Conservation (phyloP, 2,329 filamentous ascomycete species). For the Colletotrichum lini region DNA sequence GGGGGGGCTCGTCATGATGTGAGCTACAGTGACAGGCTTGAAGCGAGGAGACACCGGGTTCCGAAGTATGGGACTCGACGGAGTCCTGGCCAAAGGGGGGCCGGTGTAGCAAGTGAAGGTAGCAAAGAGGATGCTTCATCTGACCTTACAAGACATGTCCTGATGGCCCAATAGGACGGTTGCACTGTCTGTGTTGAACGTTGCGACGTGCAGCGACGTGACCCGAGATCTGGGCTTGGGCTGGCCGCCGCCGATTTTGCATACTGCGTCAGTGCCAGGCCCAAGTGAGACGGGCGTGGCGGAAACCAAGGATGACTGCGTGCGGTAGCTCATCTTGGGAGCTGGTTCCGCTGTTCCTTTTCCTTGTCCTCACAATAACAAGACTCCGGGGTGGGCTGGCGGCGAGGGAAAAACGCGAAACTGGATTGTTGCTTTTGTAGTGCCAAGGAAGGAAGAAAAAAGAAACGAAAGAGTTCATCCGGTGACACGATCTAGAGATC, state of each 20-base stretch:
- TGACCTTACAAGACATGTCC: slow-evolving; percentile 6
- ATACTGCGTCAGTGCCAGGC: background rate
- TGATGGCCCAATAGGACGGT: slow-evolving; percentile 7
- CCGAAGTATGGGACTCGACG: background rate
- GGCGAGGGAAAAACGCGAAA: slow-evolving; percentile 15
- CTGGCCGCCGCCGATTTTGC: slow-evolving; percentile 4
- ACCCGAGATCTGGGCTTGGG: background rate
- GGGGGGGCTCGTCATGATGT: slow-evolving; percentile 13
- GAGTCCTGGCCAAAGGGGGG: background rate
- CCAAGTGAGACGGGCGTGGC: slow-evolving; percentile 5
- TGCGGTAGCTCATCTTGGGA: slow-evolving; percentile 13
- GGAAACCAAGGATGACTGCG: slow-evolving; percentile 19
- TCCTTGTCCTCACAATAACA: background rate
- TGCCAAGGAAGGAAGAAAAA: slow-evolving; percentile 22
- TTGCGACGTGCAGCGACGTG: slow-evolving; percentile 8
- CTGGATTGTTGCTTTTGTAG: slow-evolving; percentile 17
- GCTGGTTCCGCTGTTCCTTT: slow-evolving; percentile 21
- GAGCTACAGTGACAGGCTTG: slow-evolving; percentile 14
- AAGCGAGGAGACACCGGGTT: background rate
- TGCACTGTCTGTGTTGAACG: slow-evolving; percentile 27
- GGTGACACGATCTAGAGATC: slow-evolving; percentile 12
- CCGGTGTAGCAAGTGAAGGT: background rate
- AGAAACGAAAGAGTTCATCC: slow-evolving; percentile 18
- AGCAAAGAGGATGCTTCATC: slow-evolving; percentile 13
- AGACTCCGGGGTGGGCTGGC: slow-evolving; percentile 1